Base-by-base conservation (phyloP, 495 filamentous ascomycete genomes). In the Aspergillus sparsus region DNA sequence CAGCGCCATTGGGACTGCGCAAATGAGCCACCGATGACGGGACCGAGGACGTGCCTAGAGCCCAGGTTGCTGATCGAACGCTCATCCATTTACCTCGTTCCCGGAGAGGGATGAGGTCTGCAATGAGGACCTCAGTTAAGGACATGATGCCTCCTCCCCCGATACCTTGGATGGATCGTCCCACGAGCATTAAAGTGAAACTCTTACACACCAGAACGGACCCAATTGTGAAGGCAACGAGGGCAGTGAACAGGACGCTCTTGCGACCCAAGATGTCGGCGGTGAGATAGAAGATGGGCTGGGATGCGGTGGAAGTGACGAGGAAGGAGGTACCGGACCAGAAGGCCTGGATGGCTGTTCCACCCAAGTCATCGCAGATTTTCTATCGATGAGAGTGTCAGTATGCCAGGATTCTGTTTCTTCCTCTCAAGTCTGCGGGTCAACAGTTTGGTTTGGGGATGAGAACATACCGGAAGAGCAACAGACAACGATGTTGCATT, bases 401-500 rank as follows among this genome's bases (percentile, higher is more conserved):
- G 34, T n/a, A 6, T 27, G 21, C 3, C 21, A 27, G 21, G 21
- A 27, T 27, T 27, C 21, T 27, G 21, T 3, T 27, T 27, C 21
- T 27, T 27, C 21, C 21, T 27, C 21, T 27, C 3, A 27, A 27
- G 21, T 27, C n/a, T 5, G 15, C 6, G 0, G 6, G 15, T 2
- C 44, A 18, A 27, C 6, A 12, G 15, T 46, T n/a, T 13, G 3
- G 11, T 4, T 15, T 8, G 16, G 39, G 47, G 41, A 9, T 6
- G n/a, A 35, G 11, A 7, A 13, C 64, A 46, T 72, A 85, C 82
- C 1, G 88, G 87, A 44, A 90, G 68, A 9, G 88, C 88, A 15
- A 89, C 84, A 21, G 82, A 83, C n/a, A 90, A 73, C 6, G 84
- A 86, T 5, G 88, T 89, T 2, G 83, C 85, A 67, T 91, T 87